Conservation (phyloP, 257 asterid genomes). For the Linaria vulgaris region DNA sequence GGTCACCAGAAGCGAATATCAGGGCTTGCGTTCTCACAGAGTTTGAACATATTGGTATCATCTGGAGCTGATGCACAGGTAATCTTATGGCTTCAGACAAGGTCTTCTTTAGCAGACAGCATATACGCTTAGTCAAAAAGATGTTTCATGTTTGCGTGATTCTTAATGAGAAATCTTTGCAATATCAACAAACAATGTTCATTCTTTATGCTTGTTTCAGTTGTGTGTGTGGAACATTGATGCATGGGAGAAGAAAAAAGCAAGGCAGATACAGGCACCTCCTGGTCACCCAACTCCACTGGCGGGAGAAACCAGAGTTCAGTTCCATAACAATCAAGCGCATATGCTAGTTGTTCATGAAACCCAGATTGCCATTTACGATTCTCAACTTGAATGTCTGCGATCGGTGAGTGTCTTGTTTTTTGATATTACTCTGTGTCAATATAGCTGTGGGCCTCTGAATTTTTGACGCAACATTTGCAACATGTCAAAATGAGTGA, state of each 20-base stretch:
- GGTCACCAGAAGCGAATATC: conserved; percentile 94
- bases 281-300: conserved; percentile 64
- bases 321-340: conserved; percentile 82
- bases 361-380: conserved; percentile 77
- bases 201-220: conserved; percentile 40
- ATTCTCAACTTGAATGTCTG: conserved; percentile 81
- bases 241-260: conserved; percentile 89
- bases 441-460: background rate
- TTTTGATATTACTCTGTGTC: conserved; percentile 5
- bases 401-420: conserved; percentile 53
- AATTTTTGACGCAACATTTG: conserved; percentile 8
- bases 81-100: conserved; percentile 26
- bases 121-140: background rate
- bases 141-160: background rate
- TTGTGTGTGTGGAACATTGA: conserved; percentile 82
- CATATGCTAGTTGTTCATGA: conserved; percentile 81
- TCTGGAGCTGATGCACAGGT: conserved; percentile 99
- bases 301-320: conserved; percentile 84
- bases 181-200: conserved; percentile 4
- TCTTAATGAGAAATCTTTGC: conserved; percentile 2
- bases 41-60: conserved; percentile 78
- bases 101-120: conserved; percentile 5
- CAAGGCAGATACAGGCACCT: conserved; percentile 73
- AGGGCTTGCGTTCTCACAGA: conserved; percentile 93
- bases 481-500: conserved; percentile 1